Conservation (phyloP, 768 basidiomycete genomes). For the Termitomyces sp. region DNA sequence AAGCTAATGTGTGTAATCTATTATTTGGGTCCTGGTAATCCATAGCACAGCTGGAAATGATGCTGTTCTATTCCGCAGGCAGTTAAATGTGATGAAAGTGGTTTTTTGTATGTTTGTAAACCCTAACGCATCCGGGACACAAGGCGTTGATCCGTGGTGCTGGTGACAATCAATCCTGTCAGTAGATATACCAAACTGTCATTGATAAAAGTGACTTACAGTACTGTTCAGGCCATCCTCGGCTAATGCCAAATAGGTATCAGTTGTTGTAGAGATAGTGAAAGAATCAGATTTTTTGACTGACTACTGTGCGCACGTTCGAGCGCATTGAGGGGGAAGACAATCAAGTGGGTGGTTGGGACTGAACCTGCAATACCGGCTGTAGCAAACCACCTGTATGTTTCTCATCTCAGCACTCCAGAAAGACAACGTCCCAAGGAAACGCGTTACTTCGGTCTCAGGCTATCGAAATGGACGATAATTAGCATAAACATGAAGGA, state of each 20-base stretch:
- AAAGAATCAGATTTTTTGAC: constrained; percentile 4
- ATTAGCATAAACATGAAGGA: too few species aligned
- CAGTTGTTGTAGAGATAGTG: background rate
- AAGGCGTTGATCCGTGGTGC: constrained; percentile 34
- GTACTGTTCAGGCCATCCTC: constrained; percentile 43
- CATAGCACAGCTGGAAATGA: background rate
- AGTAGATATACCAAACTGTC: background rate
- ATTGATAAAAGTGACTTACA: constrained; percentile 20
- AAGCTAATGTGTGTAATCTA: background rate
- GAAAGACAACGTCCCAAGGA: background rate
- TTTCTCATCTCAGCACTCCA: background rate
- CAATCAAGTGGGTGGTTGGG: constrained; percentile 42
- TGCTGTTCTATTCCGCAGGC: background rate
- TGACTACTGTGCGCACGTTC: constrained; percentile 39
- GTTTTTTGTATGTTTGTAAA: too few species aligned
- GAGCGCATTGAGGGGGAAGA: constrained; percentile 32
- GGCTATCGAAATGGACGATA: background rate
- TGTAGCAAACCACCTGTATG: constrained; percentile 2
- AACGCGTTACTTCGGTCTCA: background rate
- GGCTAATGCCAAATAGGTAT: constrained; percentile 18
- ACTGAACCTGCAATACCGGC: constrained; percentile 43
- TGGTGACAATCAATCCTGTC: constrained; percentile 6
- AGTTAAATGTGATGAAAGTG: background rate
- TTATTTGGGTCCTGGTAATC: background rate
- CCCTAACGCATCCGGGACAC: constrained; percentile 29